These are phyloP conservation scores for Volvox carteri DNA, from an alignment of 163 green algal species.

Conservation along the genomic window DNA sequence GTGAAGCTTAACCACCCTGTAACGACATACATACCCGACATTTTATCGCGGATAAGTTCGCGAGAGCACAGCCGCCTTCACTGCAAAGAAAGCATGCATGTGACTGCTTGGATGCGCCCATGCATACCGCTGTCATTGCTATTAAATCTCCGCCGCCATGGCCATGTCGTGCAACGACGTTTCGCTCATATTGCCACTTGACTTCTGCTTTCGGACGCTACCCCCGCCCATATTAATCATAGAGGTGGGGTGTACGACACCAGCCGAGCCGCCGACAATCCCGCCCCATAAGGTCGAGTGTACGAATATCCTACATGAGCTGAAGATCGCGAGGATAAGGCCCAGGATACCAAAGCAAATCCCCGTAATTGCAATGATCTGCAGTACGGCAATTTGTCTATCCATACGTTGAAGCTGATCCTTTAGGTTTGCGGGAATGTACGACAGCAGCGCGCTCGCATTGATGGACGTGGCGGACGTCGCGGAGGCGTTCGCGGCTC, in stretches of 20 bases:
- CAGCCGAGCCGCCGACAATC: not conserved
- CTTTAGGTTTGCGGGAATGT: slow-evolving; percentile 5
- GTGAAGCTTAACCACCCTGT: no score
- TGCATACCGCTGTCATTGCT: no score
- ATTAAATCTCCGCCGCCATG: not conserved
- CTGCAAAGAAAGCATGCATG: no score
- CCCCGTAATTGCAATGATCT: not conserved
- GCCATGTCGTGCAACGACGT: not conserved
- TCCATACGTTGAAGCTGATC: slow-evolving; percentile 1
- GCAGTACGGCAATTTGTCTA: not conserved
- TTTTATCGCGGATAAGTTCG: no score
- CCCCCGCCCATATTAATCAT: not conserved
- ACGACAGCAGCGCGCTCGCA: not conserved
- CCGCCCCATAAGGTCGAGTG: not conserved
- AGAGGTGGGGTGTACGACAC: slow-evolving; percentile 3
- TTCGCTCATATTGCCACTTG: slow-evolving; percentile 1
- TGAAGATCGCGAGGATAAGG: not conserved
- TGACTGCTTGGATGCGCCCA: no score
- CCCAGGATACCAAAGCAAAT: slow-evolving; percentile 30
- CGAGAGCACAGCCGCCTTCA: no score
- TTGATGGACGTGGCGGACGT: not conserved
- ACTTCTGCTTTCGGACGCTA: slow-evolving; percentile 17
- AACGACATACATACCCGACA: no score
- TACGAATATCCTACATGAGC: slow-evolving; percentile 33
- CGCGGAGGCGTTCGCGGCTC: not conserved